phyloP scores from a whole-genome alignment of 495 filamentous ascomycete genomes.

The Schizothecium vesticola region DNA sequence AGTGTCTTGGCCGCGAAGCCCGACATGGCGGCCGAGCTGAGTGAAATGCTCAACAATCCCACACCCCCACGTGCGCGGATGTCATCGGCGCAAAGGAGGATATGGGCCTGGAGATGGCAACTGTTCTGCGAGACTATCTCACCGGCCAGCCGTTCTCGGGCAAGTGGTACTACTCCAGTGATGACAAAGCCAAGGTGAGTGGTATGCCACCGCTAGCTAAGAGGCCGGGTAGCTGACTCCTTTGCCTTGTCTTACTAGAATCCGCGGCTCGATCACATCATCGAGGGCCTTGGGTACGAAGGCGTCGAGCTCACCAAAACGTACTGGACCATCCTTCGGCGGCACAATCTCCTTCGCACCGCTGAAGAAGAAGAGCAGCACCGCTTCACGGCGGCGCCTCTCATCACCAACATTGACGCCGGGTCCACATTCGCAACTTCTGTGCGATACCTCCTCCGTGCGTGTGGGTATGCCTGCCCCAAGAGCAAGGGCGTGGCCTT shows the following conservation, averaged over 20 bases:
- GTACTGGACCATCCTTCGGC: slow-evolving; percentile 17
- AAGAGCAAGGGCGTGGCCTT: neutral
- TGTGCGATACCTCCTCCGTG: too few relatives aligned
- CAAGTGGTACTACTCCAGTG: slow-evolving; percentile 14
- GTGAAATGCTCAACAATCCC: neutral
- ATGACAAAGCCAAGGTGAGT: slow-evolving; percentile 11
- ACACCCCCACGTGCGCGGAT: neutral
- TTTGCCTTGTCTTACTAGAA: slow-evolving; percentile 9
- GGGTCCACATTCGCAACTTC: neutral
- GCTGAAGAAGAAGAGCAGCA: slow-evolving; percentile 7
- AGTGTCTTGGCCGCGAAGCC: neutral
- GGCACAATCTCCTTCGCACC: slow-evolving; percentile 9
- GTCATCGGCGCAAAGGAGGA: neutral
- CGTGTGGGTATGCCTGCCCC: neutral
- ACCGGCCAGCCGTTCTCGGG: slow-evolving; percentile 1
- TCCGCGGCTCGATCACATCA: slow-evolving; percentile 8
- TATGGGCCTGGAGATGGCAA: neutral
- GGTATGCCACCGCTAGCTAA: neutral
- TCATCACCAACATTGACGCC: neutral
- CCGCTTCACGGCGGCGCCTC: neutral
- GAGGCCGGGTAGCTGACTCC: too few relatives aligned
- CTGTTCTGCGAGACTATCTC: slow-evolving; percentile 4
- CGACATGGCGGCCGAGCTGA: neutral
- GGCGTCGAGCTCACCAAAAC: slow-evolving; percentile 10
- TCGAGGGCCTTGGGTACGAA: slow-evolving; percentile 11